Conservation (phyloP, 345 rosid genomes). For the Boechera divaricarpa region DNA sequence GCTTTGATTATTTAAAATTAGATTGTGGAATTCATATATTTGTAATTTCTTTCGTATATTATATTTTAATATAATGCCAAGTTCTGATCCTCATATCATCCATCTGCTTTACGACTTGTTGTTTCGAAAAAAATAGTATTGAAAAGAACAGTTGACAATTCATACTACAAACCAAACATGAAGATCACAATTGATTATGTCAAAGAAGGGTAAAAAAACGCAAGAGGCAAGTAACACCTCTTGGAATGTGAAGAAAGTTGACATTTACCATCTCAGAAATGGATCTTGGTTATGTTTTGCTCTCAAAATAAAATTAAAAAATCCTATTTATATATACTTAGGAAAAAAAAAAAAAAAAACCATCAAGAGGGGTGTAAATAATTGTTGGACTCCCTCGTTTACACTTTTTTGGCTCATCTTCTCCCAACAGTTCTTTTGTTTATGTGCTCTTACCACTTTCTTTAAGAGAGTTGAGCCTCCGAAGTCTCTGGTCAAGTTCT, state of each 20-base stretch:
- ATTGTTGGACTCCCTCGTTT: slow-evolving; percentile 33
- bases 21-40: background rate
- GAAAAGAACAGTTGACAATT: slow-evolving; percentile 4
- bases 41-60: too few species aligned
- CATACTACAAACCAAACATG: slow-evolving; percentile 13
- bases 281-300: slow-evolving; percentile 39
- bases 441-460: slow-evolving; percentile 48
- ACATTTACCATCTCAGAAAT: slow-evolving; percentile 42
- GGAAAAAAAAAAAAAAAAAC: background rate
- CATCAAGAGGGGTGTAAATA: slow-evolving; percentile 37
- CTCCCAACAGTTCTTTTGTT: slow-evolving; percentile 14
- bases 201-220: slow-evolving; percentile 10
- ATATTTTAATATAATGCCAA: background rate
- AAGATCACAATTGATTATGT: slow-evolving; percentile 42
- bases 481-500: slow-evolving; percentile 89
- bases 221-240: slow-evolving; percentile 33
- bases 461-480: slow-evolving; percentile 78
- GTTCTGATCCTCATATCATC: slow-evolving; percentile 9
- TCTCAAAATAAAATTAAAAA: slow-evolving; percentile 34
- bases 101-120: slow-evolving; percentile 6
- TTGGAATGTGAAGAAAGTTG: slow-evolving; percentile 41
- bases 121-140: background rate
- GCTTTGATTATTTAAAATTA: background rate
- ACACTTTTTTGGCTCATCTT: slow-evolving; percentile 34
- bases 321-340: slow-evolving; percentile 41